A percentile compares a stretch with the other conserved stretches of the same genome.
Evolutionary conservation across 768 basidiomycete genomes (phyloP).

Genomic region (Chiua virens): DNA sequence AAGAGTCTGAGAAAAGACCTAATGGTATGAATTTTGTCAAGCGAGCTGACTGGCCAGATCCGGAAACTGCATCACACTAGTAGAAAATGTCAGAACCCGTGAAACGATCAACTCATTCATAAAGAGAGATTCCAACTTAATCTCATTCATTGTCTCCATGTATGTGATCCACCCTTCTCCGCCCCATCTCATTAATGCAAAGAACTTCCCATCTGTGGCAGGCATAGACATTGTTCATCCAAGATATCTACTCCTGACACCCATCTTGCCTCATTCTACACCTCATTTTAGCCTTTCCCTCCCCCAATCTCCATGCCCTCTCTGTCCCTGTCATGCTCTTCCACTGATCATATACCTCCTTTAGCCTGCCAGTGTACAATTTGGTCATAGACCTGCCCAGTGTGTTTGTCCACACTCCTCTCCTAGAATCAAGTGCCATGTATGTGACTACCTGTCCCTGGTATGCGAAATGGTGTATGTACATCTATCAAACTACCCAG

Average conservation of each 20-base stretch:
- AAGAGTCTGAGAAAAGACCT: constrained; percentile 55
- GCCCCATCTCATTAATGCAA: constrained; percentile 61
- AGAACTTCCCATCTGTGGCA: constrained; percentile 54
- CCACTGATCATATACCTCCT: constrained; percentile 35
- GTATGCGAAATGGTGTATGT: no score
- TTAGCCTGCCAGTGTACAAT: constrained; percentile 28
- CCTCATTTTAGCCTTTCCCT: constrained; percentile 25
- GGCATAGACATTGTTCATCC: constrained; percentile 55
- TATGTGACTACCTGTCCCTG: no score
- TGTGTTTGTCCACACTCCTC: neutral
- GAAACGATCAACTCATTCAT: constrained; percentile 37
- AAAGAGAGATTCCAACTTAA: constrained; percentile 29
- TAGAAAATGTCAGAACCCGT: constrained; percentile 57
- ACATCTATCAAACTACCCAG: no score
- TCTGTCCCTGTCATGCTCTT: constrained; percentile 48
- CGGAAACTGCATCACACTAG: constrained; percentile 62
- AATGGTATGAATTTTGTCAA: constrained; percentile 76
- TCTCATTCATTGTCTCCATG: constrained; percentile 14
- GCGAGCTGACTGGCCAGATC: constrained; percentile 82
- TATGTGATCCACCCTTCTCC: constrained; percentile 43
- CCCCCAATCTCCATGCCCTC: constrained; percentile 45
- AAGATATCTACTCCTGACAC: constrained; percentile 40
- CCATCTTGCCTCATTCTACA: no score
- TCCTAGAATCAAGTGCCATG: neutral
- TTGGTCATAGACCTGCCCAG: constrained; percentile 5